These are phyloP conservation scores for Penicillium samsonianum DNA, from an alignment of 495 filamentous ascomycete species.

Conservation along the genomic window DNA sequence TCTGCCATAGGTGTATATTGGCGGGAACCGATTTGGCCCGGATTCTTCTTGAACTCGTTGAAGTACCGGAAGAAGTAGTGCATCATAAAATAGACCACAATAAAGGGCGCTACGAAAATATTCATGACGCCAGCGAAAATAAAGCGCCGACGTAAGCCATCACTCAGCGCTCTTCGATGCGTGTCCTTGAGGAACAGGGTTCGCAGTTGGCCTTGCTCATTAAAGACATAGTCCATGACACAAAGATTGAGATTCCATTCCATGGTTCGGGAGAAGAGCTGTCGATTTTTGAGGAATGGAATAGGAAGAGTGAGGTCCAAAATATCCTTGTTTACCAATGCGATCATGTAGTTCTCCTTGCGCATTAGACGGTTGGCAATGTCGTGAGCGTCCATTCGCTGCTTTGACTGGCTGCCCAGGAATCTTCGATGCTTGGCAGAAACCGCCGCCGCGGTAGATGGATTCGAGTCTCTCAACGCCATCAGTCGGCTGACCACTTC, in stretches of 20 bases:
- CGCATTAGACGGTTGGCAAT: constrained; percentile 98
- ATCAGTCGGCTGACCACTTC: constrained; percentile 88
- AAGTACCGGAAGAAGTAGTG: constrained; percentile 92
- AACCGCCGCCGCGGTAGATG: constrained; percentile 72
- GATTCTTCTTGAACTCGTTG: constrained; percentile 92
- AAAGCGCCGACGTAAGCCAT: constrained; percentile 72
- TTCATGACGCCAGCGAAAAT: constrained; percentile 82
- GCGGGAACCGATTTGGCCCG: constrained; percentile 75
- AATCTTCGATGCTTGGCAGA: constrained; percentile 63
- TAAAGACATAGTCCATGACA: constrained; percentile 92
- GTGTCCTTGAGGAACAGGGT: constrained; percentile 80
- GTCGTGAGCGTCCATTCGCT: constrained; percentile 93
- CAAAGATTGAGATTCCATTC: constrained; percentile 88
- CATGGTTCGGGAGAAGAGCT: constrained; percentile 77
- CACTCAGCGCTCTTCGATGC: constrained; percentile 75
- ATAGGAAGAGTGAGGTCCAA: constrained; percentile 82
- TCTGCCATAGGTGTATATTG: constrained; percentile 91
- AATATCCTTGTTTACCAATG: constrained; percentile 94
- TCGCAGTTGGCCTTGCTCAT: constrained; percentile 78
- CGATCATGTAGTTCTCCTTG: constrained; percentile 94
- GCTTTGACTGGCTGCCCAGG: constrained; percentile 83
- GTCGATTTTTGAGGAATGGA: constrained; percentile 76
- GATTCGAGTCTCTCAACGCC: constrained; percentile 81
- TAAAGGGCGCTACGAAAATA: constrained; percentile 78
- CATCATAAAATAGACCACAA: constrained; percentile 77